Base-by-base conservation (phyloP, 1,139 yeast genomes). In the Suhomyces bribrorum region DNA sequence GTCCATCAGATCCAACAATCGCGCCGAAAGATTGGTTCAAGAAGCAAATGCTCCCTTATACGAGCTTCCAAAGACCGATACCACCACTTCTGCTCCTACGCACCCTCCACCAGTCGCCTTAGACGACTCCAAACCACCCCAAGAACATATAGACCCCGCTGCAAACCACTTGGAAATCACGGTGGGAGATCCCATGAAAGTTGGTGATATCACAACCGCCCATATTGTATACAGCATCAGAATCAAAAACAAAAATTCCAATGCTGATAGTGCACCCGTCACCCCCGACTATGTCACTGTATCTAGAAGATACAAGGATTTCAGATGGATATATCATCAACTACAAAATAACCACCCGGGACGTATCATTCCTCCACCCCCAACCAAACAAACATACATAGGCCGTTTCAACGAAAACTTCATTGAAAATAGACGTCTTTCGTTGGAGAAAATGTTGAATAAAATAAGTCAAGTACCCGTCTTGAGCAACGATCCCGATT, bases 321-420 rank as follows among this genome's bases (percentile, higher is more conserved):
- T 88, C 62, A 69, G 77, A 69, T 71, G 97, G 97, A 73, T 92
- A 18, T 90, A 88, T 61, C 88, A 88, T 50, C 96, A 92, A 52
- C 69, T 92, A 24, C 88, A 86, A 54, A 78, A 79, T 48, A 87
- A 84, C 52, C 89, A 92, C 56, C 95, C 96, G 22, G 98, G 98
- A 1, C 72, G 77, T 41, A 84, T 94, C 29, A 83, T 94, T 18
- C 98, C 98, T 1, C 96, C 98, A 0, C 97, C 98, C 8, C 98
- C 99, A 1, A 87, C 88, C 26, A 94, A 94, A 56, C 97, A 92
- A 61, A 86, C 88, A 0, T 70, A 69, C 38, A 84, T 90, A 42
- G 97, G 96, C 3, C 72, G 95, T 47, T 85, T 84, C 62, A 87
- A 88, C 54, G 90, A 86, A 49, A 89, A 83, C 53, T 89, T 92